These are phyloP conservation scores for Phytophthora palmivora DNA, from an alignment of 352 stramenopile species.

Conservation along the genomic window DNA sequence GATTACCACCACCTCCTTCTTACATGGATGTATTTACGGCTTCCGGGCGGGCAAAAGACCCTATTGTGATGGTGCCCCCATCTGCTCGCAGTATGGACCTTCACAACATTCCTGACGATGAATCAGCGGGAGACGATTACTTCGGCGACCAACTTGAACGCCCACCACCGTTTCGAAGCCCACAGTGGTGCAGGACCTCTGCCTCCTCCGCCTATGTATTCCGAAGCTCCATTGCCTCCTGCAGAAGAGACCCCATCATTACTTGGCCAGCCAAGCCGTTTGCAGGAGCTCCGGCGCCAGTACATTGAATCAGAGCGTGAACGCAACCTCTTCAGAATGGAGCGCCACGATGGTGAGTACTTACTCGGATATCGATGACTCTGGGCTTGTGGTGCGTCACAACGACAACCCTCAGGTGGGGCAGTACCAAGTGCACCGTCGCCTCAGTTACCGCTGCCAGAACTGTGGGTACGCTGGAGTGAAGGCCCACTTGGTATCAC, in stretches of 20 bases:
- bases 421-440: conserved; percentile 10
- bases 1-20: conserved; percentile 49
- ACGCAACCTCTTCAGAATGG: conserved; percentile 48
- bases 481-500: conserved; percentile 81
- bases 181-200: conserved; percentile 21
- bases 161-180: conserved; percentile 41
- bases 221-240: conserved; percentile 16
- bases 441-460: conserved; percentile 48
- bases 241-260: conserved; percentile 25
- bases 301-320: conserved; percentile 75
- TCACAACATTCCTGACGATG: conserved; percentile 34
- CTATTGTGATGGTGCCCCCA: conserved; percentile 9
- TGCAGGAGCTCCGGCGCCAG: conserved; percentile 67
- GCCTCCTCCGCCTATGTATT: conserved; percentile 26
- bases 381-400: conserved; percentile 56
- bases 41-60: conserved; percentile 45
- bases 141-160: conserved; percentile 30
- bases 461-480: conserved; percentile 78
- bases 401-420: conserved; percentile 16
- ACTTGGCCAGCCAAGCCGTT: conserved; percentile 36
- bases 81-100: conserved; percentile 33
- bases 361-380: conserved; percentile 81
- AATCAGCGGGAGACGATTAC: conserved; percentile 24
- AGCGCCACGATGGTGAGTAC: conserved; percentile 56
- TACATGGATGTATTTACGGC: conserved; percentile 66